Base-by-base conservation (phyloP, 805 yeast genomes). In the Candida sphagnicola region DNA sequence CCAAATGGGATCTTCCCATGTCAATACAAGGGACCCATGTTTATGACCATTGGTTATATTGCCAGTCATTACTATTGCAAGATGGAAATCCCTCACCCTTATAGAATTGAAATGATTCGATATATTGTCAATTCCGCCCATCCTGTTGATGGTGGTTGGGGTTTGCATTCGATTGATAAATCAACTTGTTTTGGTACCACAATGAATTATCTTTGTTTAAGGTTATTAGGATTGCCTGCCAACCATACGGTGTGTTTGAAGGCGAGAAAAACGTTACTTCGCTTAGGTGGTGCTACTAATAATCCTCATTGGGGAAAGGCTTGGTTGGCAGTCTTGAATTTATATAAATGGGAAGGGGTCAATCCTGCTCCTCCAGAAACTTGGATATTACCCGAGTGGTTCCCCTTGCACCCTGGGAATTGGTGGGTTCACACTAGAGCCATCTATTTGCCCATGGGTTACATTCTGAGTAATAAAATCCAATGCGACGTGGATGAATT, bases 61-160 rank as follows among this genome's bases (percentile, higher is more conserved):
- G 85, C 76, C 0, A 79, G 86, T 1, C 73, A 76, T 46, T 86
- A 89, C 59, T 80, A 80, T 56, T 75, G 90, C 10, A 75, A 77
- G 26, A 72, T 78, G 0, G 76, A 75, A 8, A 84, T 93, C 26
- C 82, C 90, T 0, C 80, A 78, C 21, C 81, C 76, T 28, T 77
- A 74, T 50, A 69, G 69, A 45, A 62, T 64, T 11, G 99, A 93
- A 60, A 62, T 93, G 54, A 78, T 85, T 18, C 72, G 99, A 42
- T 93, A 90, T 55, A 62, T 93, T 13, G 86, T 88, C n/a, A 93
- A 93, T 57, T 76, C 87, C 0, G 82, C 97, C 0, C 96, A 93
- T 57, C 97, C 97, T 0, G 96, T 90, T 1, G 99, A 93, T 60
- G 99, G 99, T n/a, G 99, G 99, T 2, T 93, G 99, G 99, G 99